These are phyloP conservation scores for Aspergillus pseudoterreus DNA, from an alignment of 2,329 filamentous ascomycete species.

Conservation along the genomic window DNA sequence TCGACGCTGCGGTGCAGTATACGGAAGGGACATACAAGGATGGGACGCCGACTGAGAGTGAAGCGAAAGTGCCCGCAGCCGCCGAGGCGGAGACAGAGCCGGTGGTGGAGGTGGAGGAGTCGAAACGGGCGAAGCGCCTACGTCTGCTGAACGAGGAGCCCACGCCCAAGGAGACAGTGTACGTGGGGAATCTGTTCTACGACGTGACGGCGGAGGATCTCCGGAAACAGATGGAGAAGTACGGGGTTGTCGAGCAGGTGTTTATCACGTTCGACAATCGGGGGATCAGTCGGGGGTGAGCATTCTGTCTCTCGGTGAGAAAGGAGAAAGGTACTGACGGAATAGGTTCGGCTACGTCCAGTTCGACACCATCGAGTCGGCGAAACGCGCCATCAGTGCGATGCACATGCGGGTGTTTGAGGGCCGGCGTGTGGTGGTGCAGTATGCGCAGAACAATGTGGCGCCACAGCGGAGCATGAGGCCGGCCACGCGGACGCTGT, in stretches of 20 bases:
- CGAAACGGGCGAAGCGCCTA: constrained; percentile 10
- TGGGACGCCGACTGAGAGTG: background rate
- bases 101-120: constrained; percentile 8
- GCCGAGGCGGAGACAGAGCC: constrained; percentile 31
- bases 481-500: constrained; percentile 63
- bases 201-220: constrained; percentile 62
- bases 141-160: constrained; percentile 7
- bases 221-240: constrained; percentile 56
- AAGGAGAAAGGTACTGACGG: background rate
- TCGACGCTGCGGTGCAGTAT: constrained; percentile 1
- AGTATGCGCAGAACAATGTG: constrained; percentile 48
- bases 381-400: constrained; percentile 54
- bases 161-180: constrained; percentile 50
- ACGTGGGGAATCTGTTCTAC: constrained; percentile 67
- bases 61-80: background rate
- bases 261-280: constrained; percentile 58
- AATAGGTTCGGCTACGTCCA: constrained; percentile 64
- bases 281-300: constrained; percentile 67
- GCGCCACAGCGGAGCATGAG: constrained; percentile 20
- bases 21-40: background rate
- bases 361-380: constrained; percentile 52
- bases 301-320: background rate
- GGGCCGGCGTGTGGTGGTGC: constrained; percentile 61
- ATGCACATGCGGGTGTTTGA: constrained; percentile 60
- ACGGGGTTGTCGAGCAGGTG: constrained; percentile 52